phyloP scores from a whole-genome alignment of 345 rosid species.

The Linum tenue region DNA sequence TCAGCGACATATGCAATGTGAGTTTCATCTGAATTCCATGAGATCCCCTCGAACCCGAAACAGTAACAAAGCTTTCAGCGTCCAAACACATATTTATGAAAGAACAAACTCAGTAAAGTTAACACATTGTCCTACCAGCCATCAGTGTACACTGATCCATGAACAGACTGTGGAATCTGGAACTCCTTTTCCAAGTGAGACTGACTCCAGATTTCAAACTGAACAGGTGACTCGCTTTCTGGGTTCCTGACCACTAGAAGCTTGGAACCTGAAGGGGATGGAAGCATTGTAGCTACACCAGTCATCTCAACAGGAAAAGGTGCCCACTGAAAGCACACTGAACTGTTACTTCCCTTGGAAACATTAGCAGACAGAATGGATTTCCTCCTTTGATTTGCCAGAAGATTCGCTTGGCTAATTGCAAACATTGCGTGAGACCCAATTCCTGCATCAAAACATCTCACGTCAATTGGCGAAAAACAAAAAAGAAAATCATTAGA shows the following conservation, averaged over 20 bases:
- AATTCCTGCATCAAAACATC: slow-evolving; percentile 28
- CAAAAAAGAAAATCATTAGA: not conserved
- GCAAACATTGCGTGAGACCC: slow-evolving; percentile 69
- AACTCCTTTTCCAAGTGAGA: slow-evolving; percentile 77
- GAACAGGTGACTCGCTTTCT: slow-evolving; percentile 69
- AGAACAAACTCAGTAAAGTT: not conserved
- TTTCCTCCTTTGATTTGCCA: slow-evolving; percentile 67
- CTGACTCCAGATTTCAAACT: slow-evolving; percentile 74
- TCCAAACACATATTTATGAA: not conserved
- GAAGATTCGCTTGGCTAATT: slow-evolving; percentile 67
- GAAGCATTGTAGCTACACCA: slow-evolving; percentile 52
- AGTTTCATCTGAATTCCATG: slow-evolving; percentile 82
- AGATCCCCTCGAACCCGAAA: slow-evolving; percentile 86
- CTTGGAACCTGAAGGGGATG: slow-evolving; percentile 81
- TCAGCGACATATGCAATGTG: slow-evolving; percentile 78
- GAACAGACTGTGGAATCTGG: slow-evolving; percentile 61
- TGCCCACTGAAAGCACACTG: slow-evolving; percentile 55
- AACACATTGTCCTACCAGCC: slow-evolving; percentile 53
- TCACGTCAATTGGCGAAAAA: not conserved
- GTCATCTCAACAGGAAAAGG: slow-evolving; percentile 82
- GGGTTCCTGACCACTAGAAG: slow-evolving; percentile 70
- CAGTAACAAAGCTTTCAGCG: slow-evolving; percentile 15
- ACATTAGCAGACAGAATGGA: slow-evolving; percentile 49
- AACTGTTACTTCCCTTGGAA: slow-evolving; percentile 28
- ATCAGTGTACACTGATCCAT: slow-evolving; percentile 71